Base-by-base conservation (phyloP, 176 grass and related monocot species). In the Zea luxurians region DNA sequence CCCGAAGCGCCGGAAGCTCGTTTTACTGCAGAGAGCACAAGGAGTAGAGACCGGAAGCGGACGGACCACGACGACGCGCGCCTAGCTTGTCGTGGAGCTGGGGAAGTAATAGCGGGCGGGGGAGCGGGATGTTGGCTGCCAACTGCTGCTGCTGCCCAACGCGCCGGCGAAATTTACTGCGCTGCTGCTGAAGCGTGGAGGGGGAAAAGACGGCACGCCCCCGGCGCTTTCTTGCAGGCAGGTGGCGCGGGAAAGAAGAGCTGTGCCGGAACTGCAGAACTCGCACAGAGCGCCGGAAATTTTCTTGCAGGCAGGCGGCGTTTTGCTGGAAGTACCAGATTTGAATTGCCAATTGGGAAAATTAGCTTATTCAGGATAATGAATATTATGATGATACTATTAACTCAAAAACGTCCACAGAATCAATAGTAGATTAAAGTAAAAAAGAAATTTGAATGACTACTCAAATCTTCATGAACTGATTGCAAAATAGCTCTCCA, bases 81-180 rank as follows among this genome's bases (percentile, higher is more conserved):
- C 54, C 68, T 43, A 61, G 80, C 70, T 68, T 77, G 41, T 49
- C 59, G 18, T 35, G 10, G 12, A 74, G 47, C 70, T 6, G 13
- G 58, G 16, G 53, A 18, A 64, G 69, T 80, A 80, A 79, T 72
- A 63, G 4, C 17, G 17, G n/a, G 21, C 0, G 4, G 4, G 41
- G 41, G 41, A 42, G 41, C 3, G 4, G 68, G 47, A 18, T 1
- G 55, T 35, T 4, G 18, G 73, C 3, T 27, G 73, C 40, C 55
- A 10, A 3, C 16, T 4, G 40, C 4, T 6, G 38, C 27, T 9
- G 45, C 75, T 16, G 78, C 54, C 41, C 44, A 9, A 69, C 52
- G 8, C 73, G 79, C 64, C 85, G 66, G 3, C 41, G 74, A 42
- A 71, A 78, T 72, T 87, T 49, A 82, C 79, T 82, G 78, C 27